Percentiles rank a stretch among this genome's conserved stretches.
phyloP scores from a whole-genome alignment of 345 rosid species.

The Hirschfeldia incana region DNA sequence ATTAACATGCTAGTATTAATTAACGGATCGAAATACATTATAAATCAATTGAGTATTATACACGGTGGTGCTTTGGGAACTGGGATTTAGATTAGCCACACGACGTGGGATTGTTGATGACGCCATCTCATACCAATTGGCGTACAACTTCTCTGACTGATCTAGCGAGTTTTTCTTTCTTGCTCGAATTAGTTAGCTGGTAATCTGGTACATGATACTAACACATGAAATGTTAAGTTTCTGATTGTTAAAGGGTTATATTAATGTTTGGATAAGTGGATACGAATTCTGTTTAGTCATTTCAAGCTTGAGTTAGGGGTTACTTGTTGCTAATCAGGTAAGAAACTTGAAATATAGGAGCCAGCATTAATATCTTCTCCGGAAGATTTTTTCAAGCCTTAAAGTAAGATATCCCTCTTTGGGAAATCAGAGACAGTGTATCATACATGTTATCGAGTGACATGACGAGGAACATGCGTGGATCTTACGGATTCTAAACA shows the following conservation, averaged over 20 bases:
- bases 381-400: conserved; percentile 44
- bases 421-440: no score
- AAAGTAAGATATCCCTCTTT: conserved; percentile 24
- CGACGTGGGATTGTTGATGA: not conserved
- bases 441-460: no score
- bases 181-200: not conserved
- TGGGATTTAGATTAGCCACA: not conserved
- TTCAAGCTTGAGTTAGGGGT: not conserved
- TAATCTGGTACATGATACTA: not conserved
- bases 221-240: not conserved
- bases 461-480: no score
- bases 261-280: not conserved
- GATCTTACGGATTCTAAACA: no score
- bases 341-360: conserved; percentile 35
- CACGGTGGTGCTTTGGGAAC: not conserved
- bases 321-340: conserved; percentile 38
- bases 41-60: not conserved
- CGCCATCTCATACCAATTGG: not conserved
- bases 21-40: not conserved
- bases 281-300: not conserved
- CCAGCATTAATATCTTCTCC: conserved; percentile 45
- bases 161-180: not conserved
- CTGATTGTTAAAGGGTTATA: not conserved
- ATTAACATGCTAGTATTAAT: not conserved
- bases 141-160: not conserved